Base-by-base conservation (phyloP, 495 filamentous ascomycete genomes). In the Oleoguttula mirabilis region DNA sequence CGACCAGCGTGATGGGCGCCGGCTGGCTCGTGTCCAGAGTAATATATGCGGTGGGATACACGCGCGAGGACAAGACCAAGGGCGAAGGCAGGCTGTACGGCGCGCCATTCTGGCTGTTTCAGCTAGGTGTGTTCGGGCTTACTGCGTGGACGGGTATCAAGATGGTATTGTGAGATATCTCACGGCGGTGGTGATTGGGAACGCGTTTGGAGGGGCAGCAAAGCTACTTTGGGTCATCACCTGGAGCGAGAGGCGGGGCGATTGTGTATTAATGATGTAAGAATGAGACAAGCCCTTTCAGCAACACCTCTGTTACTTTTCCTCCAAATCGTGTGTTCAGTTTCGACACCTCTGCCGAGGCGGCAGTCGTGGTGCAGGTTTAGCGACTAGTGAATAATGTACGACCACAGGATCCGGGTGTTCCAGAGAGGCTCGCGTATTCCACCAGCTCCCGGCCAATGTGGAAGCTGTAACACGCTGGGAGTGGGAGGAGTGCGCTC, bases 11-110 rank as follows among this genome's bases (percentile, higher is more conserved):
- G 3, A 7, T 62, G 34, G 59, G 58, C 3, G 50, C 45, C 11
- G 35, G 43, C 6, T 67, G 62, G 60, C 34, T 25, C 6, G 49
- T 62, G 6, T 42, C 44, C 41, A 27, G 64, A 17, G 36, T 60
- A 2, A 8, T 60, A 27, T 67, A 64, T 52, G 56, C 55, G 17
- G 10, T 55, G 7, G 63, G 63, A 16, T 66, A 66, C 51, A 63
- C 60, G 34, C 52, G 47, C 33, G 34, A 34, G 36, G 34, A 51
- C 24, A 47, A 44, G 48, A 21, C 15, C 21, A 39, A 46, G 14
- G 60, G 60, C 3, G 41, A 49, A 33, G 60, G 60, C 11, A 39
- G 57, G 36, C 28, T 43, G 25, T 17, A 21, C 28, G 59, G 59
- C 12, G 41, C 32, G 4, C 39, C 39, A 41, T 53, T 48, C 45